A percentile compares a stretch with the other conserved stretches of the same genome.
Evolutionary conservation across 176 grass and related monocot genomes (phyloP).

Genomic region (Aegilops bicornis): DNA sequence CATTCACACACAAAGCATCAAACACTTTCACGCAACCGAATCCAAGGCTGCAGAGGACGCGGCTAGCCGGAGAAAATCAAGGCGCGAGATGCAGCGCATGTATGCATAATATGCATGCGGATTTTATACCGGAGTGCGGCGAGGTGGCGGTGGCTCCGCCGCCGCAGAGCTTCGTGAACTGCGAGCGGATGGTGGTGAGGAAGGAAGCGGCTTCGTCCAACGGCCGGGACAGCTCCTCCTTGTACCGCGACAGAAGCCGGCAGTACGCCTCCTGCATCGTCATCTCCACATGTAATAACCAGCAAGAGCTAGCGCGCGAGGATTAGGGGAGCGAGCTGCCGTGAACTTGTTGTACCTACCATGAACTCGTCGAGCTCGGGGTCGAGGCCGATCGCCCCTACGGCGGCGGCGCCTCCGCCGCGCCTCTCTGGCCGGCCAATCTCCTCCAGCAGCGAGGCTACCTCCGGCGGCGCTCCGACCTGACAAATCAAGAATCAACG

Average conservation of each 20-base stretch:
- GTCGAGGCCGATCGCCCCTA: conserved; percentile 60
- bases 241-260: conserved; percentile 67
- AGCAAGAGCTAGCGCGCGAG: neutral
- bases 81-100: neutral
- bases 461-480: conserved; percentile 85
- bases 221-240: conserved; percentile 85
- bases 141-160: conserved; percentile 25
- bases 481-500: conserved; percentile 40
- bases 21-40: neutral
- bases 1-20: conserved; percentile 20
- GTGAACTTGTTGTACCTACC: conserved; percentile 33
- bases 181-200: conserved; percentile 74
- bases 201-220: conserved; percentile 88
- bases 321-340: neutral
- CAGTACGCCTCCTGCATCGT: conserved; percentile 73
- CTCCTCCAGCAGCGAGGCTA: conserved; percentile 79
- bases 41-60: neutral
- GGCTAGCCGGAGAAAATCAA: neutral
- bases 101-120: neutral
- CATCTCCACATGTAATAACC: conserved; percentile 58
- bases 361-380: conserved; percentile 99
- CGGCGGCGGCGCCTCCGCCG: neutral
- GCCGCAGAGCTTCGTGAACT: conserved; percentile 73
- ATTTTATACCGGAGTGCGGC: conserved; percentile 37
- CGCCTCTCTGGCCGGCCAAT: conserved; percentile 53